phyloP scores from a whole-genome alignment of 345 rosid species.

The Dipteronia dyeriana region DNA sequence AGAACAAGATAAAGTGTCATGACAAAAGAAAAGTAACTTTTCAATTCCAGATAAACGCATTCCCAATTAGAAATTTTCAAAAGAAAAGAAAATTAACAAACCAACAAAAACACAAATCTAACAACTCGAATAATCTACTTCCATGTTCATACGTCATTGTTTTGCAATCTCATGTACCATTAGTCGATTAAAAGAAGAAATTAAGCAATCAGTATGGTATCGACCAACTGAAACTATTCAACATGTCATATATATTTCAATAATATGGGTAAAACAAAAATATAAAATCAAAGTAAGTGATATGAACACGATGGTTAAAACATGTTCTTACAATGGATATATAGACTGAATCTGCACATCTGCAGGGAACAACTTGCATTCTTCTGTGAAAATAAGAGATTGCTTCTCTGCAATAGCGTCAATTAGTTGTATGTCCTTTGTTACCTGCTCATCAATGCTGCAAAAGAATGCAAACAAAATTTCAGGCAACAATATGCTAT shows the following conservation, averaged over 20 bases:
- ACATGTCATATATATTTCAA: neutral
- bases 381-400: constrained; percentile 93
- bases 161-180: neutral
- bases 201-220: neutral
- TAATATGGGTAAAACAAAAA: neutral
- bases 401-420: constrained; percentile 97
- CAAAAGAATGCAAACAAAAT: constrained; percentile 34
- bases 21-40: neutral
- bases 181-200: neutral
- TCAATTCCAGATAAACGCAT: neutral
- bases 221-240: neutral
- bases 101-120: neutral
- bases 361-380: constrained; percentile 98
- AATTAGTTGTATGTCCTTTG: constrained; percentile 85
- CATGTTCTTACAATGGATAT: constrained; percentile 77
- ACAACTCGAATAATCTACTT: neutral
- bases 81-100: neutral
- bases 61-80: neutral
- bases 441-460: constrained; percentile 97
- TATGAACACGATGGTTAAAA: neutral
- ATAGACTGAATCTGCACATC: constrained; percentile 98
- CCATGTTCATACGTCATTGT: too few relatives aligned
- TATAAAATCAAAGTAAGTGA: neutral
- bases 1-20: neutral
- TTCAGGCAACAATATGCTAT: constrained; percentile 15